Base-by-base conservation (phyloP, 1,284 basidiomycete genomes). In the Athelia psychrophila region DNA sequence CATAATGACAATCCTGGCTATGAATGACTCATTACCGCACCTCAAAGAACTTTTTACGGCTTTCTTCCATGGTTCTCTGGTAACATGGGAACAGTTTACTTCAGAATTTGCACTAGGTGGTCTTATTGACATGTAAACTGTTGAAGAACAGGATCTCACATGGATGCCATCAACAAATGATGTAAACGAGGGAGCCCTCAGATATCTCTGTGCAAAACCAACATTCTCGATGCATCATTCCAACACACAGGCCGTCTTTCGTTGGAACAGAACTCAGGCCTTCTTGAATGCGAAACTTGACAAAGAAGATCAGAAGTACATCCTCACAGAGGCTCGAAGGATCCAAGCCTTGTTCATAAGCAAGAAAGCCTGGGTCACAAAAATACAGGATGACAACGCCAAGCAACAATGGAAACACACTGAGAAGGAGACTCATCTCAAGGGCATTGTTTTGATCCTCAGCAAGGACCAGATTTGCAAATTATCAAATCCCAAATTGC, bases 161-260 rank as follows among this genome's bases (percentile, higher is more conserved):
- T 60, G 47, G 19, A 54, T 64, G 44, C 56, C 54, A 10, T 47
- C 58, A 0, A 64, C 60, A 13, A 64, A 62, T 36, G 58, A 62
- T 50, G 54, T 48, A 22, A 58, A 56, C 47, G 60, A 64, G 36
- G 59, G 62, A 3, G 52, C 53, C 2, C 52, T 63, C 3, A 59
- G 61, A 3, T 40, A 36, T 12, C 22, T 51, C 1, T 49, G 49
- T 23, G 3, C 20, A 24, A 46, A 46, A 16, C 44, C 44, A 23
- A 23, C 15, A 24, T 8, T 20, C 16, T 19, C 44, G 19, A 22
- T 46, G 16, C 22, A 27, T 27, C 20, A 23, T 4, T 46, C 8
- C 44, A 27, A 46, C 16, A 9, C 44, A 12, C 24, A 23, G 25
- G 25, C 44, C 4, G 23, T 46, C 20, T 46, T 46, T 27, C 19